Base-by-base conservation (phyloP, 2,329 filamentous ascomycete genomes). In the Diatrype stigma region DNA sequence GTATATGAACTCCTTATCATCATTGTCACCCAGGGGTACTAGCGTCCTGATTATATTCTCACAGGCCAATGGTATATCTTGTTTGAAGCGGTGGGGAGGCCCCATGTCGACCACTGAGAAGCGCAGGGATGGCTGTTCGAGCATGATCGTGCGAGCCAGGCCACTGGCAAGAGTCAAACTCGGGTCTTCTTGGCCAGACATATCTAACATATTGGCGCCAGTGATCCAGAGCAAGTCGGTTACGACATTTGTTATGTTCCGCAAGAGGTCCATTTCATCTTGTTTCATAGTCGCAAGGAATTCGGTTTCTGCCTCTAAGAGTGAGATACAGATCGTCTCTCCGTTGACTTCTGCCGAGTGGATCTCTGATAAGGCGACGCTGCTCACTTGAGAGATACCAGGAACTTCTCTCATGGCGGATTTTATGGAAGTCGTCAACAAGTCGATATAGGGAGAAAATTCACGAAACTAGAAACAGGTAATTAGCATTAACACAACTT, bases 1-100 rank as follows among this genome's bases (percentile, higher is more conserved):
- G 5, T 55, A 42, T 1, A 60, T 50, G 46, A 52, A 60, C 26
- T 62, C 60, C 6, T 44, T 47, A 34, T 60, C 60, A n/a, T 56
- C 52, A 14, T 17, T 45, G 2, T 53, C 49, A 21, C 56, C 19
- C 2, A 4, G 3, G 17, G 48, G 11, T 2, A 44, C 12, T 0
- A 55, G 30, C 6, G 42, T 34, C 14, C 22, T 46, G 14, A 37
- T 3, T 11, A 51, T 12, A 16, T 49, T 53, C 6, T 26, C 22
- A n/a, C 51, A 51, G 6, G 16, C 6, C 6, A 45, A 17, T 37
- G 12, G 35, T 11, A 7, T 14, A 19, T 14, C 26, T 30, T 19
- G 34, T 14, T 37, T 6, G 12, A 12, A 37, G 6, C 6, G 4
- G 16, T 7, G 6, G 6, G n/a, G 6, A 37, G 34, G 6, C 6